These are phyloP conservation scores for Parsonsia alboflavescens DNA, from an alignment of 257 asterid genomes.

Conservation along the genomic window DNA sequence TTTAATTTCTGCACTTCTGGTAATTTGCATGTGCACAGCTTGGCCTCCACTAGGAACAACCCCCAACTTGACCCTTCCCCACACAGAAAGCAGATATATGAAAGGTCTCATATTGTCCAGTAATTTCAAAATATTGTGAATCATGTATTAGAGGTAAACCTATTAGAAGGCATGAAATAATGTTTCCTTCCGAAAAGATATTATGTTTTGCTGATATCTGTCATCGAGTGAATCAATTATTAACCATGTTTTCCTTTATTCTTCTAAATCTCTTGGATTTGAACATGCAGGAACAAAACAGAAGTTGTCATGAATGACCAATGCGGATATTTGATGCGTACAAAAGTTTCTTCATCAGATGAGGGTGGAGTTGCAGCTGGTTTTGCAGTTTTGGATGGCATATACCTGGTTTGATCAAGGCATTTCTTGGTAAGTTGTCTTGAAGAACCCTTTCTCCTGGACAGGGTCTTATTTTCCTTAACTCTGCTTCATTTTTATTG, in stretches of 20 bases:
- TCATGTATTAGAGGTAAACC: background rate
- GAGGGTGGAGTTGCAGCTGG: constrained; percentile 99
- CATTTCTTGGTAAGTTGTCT: background rate
- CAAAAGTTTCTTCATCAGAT: constrained; percentile 88
- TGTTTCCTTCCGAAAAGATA: background rate
- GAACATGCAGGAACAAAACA: constrained; percentile 47
- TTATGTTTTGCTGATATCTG: background rate
- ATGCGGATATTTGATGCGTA: constrained; percentile 84
- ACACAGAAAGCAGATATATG: no score
- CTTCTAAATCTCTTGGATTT: background rate
- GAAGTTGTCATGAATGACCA: constrained; percentile 52
- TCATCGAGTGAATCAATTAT: background rate
- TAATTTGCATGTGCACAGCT: background rate
- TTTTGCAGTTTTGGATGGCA: constrained; percentile 84
- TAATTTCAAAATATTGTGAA: background rate
- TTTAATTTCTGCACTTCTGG: no score
- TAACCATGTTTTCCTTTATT: background rate
- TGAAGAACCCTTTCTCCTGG: background rate
- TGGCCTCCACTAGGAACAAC: background rate
- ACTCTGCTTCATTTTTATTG: no score
- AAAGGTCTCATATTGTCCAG: background rate
- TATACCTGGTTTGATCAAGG: constrained; percentile 59
- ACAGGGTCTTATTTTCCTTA: no score
- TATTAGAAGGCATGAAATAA: background rate
- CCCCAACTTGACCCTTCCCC: background rate